phyloP scores from a whole-genome alignment of 306 rosid species.

The Cicer judaicum region DNA sequence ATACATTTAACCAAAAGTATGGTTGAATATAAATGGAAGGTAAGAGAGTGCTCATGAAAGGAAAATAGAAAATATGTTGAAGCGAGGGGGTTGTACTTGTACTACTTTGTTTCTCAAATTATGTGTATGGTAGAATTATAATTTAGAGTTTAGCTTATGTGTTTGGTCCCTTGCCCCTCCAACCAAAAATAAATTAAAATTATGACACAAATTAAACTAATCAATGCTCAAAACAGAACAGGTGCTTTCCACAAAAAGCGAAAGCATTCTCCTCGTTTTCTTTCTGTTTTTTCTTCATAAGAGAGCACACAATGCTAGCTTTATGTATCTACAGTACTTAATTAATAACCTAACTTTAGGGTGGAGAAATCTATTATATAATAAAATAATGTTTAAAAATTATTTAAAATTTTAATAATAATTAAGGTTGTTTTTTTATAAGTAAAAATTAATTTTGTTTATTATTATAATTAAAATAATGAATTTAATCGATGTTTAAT shows the following conservation, averaged over 20 bases:
- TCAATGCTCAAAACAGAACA: constrained; percentile 3
- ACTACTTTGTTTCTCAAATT: background rate
- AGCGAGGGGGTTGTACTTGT: background rate
- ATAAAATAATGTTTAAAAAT: too few relatives aligned
- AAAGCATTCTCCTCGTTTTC: constrained; percentile 5
- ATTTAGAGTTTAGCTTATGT: background rate
- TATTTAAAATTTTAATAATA: too few relatives aligned
- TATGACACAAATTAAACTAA: constrained; percentile 10
- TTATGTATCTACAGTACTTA: background rate
- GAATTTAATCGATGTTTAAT: too few relatives aligned
- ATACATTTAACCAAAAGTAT: background rate
- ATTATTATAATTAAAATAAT: too few relatives aligned
- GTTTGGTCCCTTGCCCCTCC: background rate
- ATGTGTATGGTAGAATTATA: background rate
- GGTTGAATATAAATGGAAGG: background rate
- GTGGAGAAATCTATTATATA: too few relatives aligned
- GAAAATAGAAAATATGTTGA: background rate
- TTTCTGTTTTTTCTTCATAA: background rate
- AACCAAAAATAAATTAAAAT: background rate
- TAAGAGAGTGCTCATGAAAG: background rate
- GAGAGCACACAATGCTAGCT: background rate
- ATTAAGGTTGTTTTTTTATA: too few relatives aligned
- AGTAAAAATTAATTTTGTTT: too few relatives aligned
- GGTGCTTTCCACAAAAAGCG: background rate
- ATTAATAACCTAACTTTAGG: background rate